Percentiles rank a stretch among this genome's conserved stretches.
Conservation (phyloP, 768 basidiomycete species). For the Dioszegia aurantiaca region DNA sequence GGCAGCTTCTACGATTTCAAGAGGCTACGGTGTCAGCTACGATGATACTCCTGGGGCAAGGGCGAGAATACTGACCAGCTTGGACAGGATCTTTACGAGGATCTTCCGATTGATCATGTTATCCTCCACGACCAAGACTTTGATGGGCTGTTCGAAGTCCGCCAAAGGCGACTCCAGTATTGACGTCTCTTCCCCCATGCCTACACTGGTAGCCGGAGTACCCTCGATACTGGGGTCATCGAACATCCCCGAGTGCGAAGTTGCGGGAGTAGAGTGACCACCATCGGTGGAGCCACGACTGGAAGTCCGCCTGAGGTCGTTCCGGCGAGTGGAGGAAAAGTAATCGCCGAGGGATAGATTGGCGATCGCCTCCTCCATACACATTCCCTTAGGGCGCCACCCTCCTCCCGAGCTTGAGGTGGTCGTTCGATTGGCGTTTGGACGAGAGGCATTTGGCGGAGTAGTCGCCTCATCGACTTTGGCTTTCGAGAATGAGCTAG, state of each 20-base stretch:
- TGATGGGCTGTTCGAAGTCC: slow-evolving; percentile 19
- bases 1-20: slow-evolving; percentile 38
- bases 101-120: slow-evolving; percentile 41
- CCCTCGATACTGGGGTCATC: neutral
- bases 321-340: slow-evolving; percentile 26
- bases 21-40: slow-evolving; percentile 14
- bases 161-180: neutral
- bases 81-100: slow-evolving; percentile 17
- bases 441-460: neutral
- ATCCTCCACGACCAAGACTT: slow-evolving; percentile 47
- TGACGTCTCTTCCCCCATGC: neutral
- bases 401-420: too few species aligned
- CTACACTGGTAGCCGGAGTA: slow-evolving; percentile 5
- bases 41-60: neutral
- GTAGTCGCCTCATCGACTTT: neutral
- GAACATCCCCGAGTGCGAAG: neutral
- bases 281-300: slow-evolving; percentile 4
- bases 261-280: slow-evolving; percentile 1
- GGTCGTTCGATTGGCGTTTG: neutral
- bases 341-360: slow-evolving; percentile 39
- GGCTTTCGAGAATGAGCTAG: neutral
- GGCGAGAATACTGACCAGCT: neutral
- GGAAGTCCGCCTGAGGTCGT: neutral
- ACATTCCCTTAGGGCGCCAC: slow-evolving; percentile 31
- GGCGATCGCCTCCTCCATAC: slow-evolving; percentile 35